Percentiles rank a stretch among this genome's conserved stretches.
Conservation (phyloP, 2,329 filamentous ascomycete genomes). For the Diaporthe sp. region DNA sequence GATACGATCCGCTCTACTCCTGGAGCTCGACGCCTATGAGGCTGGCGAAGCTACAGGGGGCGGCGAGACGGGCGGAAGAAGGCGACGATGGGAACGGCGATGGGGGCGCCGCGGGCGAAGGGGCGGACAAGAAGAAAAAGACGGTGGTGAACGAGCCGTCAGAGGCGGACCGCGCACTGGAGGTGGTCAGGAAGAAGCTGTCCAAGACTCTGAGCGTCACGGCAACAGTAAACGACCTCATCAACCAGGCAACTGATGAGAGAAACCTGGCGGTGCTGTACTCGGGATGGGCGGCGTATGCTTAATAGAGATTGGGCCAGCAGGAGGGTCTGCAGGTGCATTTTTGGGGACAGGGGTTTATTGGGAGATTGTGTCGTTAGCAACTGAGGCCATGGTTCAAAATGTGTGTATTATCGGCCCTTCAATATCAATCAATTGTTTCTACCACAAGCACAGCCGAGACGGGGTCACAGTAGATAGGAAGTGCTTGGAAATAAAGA, state of each 20-base stretch:
- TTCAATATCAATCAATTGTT: background rate
- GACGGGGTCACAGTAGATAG: background rate
- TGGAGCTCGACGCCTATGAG: constrained; percentile 88
- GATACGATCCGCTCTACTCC: constrained; percentile 97
- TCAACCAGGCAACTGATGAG: constrained; percentile 95
- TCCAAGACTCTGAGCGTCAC: constrained; percentile 94
- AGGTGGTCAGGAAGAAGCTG: constrained; percentile 95
- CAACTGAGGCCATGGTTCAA: background rate
- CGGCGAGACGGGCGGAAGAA: constrained; percentile 64
- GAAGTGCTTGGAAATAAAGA: background rate
- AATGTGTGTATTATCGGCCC: background rate
- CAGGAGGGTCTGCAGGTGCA: background rate
- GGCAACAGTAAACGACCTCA: constrained; percentile 96
- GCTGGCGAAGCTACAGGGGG: constrained; percentile 75
- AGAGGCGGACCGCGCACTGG: constrained; percentile 92
- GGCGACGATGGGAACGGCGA: constrained; percentile 50
- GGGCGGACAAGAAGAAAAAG: constrained; percentile 51
- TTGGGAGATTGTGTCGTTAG: background rate
- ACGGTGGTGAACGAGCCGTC: constrained; percentile 69
- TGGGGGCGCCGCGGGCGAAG: constrained; percentile 50
- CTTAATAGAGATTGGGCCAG: constrained; percentile 45
- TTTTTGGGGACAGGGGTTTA: background rate
- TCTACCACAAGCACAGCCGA: background rate
- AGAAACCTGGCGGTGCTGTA: constrained; percentile 92
- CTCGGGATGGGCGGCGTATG: constrained; percentile 68